Conservation (phyloP, 1,284 basidiomycete genomes). For the Trichosporon asahii region DNA sequence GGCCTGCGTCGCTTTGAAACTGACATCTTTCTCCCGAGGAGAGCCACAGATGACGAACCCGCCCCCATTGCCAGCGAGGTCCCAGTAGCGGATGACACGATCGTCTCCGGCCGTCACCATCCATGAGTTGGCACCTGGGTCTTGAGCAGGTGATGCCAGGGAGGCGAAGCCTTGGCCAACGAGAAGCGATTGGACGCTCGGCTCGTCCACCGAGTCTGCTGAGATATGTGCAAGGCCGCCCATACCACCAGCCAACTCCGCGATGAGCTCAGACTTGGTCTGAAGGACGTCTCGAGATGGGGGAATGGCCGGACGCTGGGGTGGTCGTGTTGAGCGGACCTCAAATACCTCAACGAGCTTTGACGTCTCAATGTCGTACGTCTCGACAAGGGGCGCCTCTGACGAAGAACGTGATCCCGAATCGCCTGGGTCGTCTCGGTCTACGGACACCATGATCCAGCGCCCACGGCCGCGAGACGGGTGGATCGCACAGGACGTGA, state of each 20-base stretch:
- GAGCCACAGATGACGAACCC: constrained; percentile 49
- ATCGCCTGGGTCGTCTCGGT: constrained; percentile 53
- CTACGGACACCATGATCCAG: constrained; percentile 76
- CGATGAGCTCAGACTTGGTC: constrained; percentile 33
- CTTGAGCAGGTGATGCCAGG: constrained; percentile 30
- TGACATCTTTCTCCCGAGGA: constrained; percentile 46
- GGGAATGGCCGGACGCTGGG: neutral
- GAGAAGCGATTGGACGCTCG: constrained; percentile 31
- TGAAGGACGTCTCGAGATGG: constrained; percentile 25
- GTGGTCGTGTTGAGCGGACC: constrained; percentile 30
- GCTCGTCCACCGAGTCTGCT: constrained; percentile 15
- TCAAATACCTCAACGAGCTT: constrained; percentile 51
- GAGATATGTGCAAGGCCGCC: constrained; percentile 18
- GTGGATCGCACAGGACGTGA: constrained; percentile 63
- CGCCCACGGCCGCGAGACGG: constrained; percentile 71
- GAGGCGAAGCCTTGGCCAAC: constrained; percentile 37
- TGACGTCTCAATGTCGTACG: constrained; percentile 51
- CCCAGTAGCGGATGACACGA: constrained; percentile 48
- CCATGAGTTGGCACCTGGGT: constrained; percentile 18
- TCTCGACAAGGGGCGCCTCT: constrained; percentile 38
- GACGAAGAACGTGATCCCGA: constrained; percentile 2
- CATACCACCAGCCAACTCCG: constrained; percentile 28
- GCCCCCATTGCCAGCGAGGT: constrained; percentile 34
- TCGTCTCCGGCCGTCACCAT: constrained; percentile 49
- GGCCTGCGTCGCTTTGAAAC: constrained; percentile 32